Evolutionary conservation across 2,329 filamentous ascomycete species (phyloP).

Genomic region (Penicillium sp.): DNA sequence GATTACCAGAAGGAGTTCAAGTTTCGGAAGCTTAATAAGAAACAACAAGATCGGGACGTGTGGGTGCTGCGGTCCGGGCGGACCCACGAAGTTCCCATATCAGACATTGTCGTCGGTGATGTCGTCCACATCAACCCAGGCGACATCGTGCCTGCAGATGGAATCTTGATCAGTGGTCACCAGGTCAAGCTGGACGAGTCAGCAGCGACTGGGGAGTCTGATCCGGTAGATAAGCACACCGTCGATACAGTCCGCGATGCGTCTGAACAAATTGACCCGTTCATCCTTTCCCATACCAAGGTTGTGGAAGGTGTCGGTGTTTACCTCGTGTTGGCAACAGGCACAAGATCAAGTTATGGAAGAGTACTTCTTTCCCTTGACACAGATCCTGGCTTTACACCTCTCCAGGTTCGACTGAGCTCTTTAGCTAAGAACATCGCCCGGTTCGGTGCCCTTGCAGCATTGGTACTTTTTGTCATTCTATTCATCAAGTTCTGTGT

Average conservation of each 20-base stretch:
- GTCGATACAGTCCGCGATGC: neutral
- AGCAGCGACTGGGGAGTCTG: conserved; percentile 19
- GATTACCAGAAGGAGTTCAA: conserved; percentile 74
- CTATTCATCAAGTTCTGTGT: conserved; percentile 78
- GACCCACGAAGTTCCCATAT: conserved; percentile 56
- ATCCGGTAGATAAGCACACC: conserved; percentile 11
- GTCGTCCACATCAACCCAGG: conserved; percentile 49
- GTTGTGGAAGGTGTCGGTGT: conserved; percentile 76
- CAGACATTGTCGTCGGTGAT: conserved; percentile 50
- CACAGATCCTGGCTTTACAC: conserved; percentile 71
- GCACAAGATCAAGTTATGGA: conserved; percentile 70
- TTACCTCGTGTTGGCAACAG: conserved; percentile 70
- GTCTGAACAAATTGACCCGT: conserved; percentile 56
- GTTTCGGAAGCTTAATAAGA: conserved; percentile 60
- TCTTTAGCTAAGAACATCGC: conserved; percentile 73
- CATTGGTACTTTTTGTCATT: conserved; percentile 78
- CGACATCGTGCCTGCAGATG: conserved; percentile 66
- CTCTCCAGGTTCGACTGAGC: conserved; percentile 73
- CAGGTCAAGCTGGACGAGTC: conserved; percentile 32
- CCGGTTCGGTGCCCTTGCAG: conserved; percentile 62
- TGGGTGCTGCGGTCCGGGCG: conserved; percentile 63
- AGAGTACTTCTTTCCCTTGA: conserved; percentile 69
- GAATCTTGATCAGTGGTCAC: conserved; percentile 62
- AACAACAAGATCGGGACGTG: conserved; percentile 73
- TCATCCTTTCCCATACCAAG: conserved; percentile 76